Evolutionary conservation across 1,284 basidiomycete genomes (phyloP).

Genomic region (Ustilago vetiveriae): DNA sequence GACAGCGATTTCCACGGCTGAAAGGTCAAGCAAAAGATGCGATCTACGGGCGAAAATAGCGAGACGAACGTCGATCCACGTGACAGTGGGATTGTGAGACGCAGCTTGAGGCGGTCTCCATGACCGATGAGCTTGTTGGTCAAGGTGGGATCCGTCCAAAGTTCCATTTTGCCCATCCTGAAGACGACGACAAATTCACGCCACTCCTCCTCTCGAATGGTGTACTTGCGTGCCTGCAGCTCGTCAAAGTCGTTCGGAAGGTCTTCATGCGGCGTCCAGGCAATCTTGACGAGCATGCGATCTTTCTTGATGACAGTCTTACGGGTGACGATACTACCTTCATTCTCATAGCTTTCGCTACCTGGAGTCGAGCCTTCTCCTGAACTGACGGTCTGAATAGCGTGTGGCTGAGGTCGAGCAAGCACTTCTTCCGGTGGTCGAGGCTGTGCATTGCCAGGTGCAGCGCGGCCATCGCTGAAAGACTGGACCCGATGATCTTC

Average conservation of each 20-base stretch:
- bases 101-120: conserved; percentile 70
- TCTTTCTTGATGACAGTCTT: conserved; percentile 71
- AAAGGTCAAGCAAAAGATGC: conserved; percentile 79
- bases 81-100: conserved; percentile 77
- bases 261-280: conserved; percentile 73
- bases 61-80: conserved; percentile 75
- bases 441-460: conserved; percentile 48
- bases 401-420: conserved; percentile 40
- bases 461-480: background rate
- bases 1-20: conserved; percentile 37
- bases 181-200: conserved; percentile 82
- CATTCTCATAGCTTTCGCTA: conserved; percentile 11
- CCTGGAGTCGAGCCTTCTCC: conserved; percentile 1
- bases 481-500: background rate
- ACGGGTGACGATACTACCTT: conserved; percentile 36
- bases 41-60: conserved; percentile 81
- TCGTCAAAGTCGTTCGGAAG: conserved; percentile 76
- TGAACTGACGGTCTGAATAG: background rate
- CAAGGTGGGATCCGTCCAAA: conserved; percentile 76
- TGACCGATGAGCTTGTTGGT: conserved; percentile 47
- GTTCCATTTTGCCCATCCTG: conserved; percentile 77
- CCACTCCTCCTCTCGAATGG: conserved; percentile 77
- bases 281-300: conserved; percentile 82
- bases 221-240: conserved; percentile 70
- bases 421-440: conserved; percentile 56